Evolutionary conservation across 805 yeast species (phyloP).

Genomic region (Hanseniaspora meyeri): DNA sequence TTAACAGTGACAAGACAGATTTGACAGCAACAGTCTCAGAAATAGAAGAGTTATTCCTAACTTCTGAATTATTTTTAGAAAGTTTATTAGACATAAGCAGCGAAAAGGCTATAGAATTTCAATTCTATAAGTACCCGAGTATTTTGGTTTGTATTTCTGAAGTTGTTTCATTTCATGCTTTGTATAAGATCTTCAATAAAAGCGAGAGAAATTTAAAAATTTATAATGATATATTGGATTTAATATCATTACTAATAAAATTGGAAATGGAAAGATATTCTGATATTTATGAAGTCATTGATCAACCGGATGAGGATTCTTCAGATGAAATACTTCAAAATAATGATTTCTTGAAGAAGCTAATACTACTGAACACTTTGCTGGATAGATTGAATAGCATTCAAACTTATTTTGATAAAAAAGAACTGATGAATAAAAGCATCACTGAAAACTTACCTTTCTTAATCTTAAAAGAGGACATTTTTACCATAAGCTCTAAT

Average conservation of each 20-base stretch:
- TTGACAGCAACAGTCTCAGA: neutral
- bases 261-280: neutral
- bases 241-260: constrained; percentile 7
- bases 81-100: neutral
- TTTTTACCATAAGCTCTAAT: constrained; percentile 3
- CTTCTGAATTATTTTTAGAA: constrained; percentile 2
- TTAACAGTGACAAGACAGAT: constrained; percentile 4
- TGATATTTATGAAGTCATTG: constrained; percentile 2
- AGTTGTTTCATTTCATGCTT: constrained; percentile 21
- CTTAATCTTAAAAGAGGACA: constrained; percentile 10
- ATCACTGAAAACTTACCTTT: constrained; percentile 8
- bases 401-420: constrained; percentile 7
- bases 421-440: neutral
- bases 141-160: constrained; percentile 19
- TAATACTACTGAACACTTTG: neutral
- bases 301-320: constrained; percentile 7
- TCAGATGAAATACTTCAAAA: constrained; percentile 1
- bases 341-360: neutral
- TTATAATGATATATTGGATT: constrained; percentile 19
- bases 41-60: neutral
- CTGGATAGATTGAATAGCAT: constrained; percentile 8
- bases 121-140: constrained; percentile 21
- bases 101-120: constrained; percentile 3
- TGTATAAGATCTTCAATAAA: constrained; percentile 19
- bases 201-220: constrained; percentile 18